These are phyloP conservation scores for Aspergillus pseudonomiae DNA, from an alignment of 2,329 filamentous ascomycete species.

Conservation along the genomic window DNA sequence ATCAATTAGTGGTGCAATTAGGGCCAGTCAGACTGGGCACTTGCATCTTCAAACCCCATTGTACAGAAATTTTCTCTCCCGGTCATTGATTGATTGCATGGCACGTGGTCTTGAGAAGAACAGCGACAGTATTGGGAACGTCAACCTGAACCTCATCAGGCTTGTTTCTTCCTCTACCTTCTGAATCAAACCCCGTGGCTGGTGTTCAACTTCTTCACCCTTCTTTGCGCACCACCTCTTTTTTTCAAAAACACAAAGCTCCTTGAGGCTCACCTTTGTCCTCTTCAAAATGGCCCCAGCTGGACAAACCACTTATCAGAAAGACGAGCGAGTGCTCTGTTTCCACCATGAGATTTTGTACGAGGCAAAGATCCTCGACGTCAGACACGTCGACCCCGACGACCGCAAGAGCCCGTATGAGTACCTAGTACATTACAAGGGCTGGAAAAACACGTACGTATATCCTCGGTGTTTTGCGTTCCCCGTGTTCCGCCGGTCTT, in stretches of 20 bases:
- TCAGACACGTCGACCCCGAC: constrained; percentile 62
- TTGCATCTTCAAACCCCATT: background rate
- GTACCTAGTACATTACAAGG: constrained; percentile 97
- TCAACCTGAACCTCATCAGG: background rate
- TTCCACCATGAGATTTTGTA: constrained; percentile 98
- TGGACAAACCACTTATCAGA: constrained; percentile 59
- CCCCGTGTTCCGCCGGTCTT: background rate
- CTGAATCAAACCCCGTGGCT: background rate
- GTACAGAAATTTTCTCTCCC: background rate
- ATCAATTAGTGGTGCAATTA: background rate
- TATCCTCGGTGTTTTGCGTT: constrained; percentile 12
- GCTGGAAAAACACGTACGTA: constrained; percentile 94
- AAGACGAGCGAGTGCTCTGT: constrained; percentile 91
- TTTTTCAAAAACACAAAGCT: background rate
- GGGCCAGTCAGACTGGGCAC: background rate
- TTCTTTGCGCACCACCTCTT: background rate
- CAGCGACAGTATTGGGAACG: background rate
- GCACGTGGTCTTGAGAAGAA: background rate
- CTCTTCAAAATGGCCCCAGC: constrained; percentile 60
- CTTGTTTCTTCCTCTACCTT: background rate
- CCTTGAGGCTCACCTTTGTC: background rate
- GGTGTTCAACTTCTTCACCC: background rate
- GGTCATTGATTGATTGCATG: background rate
- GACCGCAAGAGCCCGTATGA: constrained; percentile 76
- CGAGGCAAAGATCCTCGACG: constrained; percentile 91